phyloP scores from a whole-genome alignment of 371 early-diverging fungal genomes.

The Apophysomyces elegans region DNA sequence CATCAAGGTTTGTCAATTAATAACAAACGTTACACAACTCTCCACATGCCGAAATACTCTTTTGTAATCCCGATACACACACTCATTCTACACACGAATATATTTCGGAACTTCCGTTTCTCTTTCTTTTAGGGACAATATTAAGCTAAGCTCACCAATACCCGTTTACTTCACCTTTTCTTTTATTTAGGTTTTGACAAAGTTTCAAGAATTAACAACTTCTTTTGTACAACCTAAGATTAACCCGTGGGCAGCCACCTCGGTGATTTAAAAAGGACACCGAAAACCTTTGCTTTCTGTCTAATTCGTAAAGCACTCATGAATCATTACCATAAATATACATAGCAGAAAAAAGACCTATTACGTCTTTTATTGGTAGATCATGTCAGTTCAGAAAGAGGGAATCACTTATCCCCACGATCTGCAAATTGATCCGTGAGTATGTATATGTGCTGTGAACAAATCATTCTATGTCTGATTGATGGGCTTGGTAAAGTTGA shows the following conservation, averaged over 20 bases:
- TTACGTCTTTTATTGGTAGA: background rate
- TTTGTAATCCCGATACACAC: background rate
- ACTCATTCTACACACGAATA: background rate
- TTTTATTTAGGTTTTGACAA: background rate
- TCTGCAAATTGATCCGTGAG: background rate
- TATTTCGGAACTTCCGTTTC: background rate
- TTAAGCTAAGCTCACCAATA: background rate
- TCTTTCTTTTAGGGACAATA: background rate
- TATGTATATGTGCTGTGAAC: background rate
- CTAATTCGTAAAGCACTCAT: background rate
- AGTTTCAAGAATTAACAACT: background rate
- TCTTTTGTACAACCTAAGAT: background rate
- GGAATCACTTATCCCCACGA: background rate
- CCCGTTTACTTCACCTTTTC: background rate
- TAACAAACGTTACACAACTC: background rate
- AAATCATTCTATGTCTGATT: background rate
- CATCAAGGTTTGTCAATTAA: background rate
- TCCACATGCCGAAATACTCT: background rate
- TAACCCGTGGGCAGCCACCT: conserved; percentile 1
- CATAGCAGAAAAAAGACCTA: background rate
- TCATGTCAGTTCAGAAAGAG: background rate
- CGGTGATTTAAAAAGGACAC: conserved; percentile 2
- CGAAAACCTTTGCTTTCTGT: background rate
- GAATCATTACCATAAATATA: background rate
- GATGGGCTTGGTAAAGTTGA: conserved; percentile 9